Evolutionary conservation across 345 rosid species (phyloP), one percentile per base, ranked within the genome.

Genomic region (Eutrema heterophyllum): DNA sequence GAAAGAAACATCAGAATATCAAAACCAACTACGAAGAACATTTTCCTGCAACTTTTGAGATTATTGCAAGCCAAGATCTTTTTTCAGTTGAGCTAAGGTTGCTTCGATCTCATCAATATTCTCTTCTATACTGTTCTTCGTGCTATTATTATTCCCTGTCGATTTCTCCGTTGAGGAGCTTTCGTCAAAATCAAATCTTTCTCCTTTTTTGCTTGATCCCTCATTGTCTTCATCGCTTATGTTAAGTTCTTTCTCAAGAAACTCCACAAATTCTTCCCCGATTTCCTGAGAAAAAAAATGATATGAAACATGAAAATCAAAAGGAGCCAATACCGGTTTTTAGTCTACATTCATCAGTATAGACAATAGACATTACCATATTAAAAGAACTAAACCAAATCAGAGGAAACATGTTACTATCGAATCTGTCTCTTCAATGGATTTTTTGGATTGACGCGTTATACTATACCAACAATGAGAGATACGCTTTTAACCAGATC

Each of bases 231-330:
- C 36, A 7, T 89, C 97, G 5, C 83, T 75, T 72, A 91, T 85
- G 80, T 85, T 91, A 33, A 91, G 88, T 84, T 91, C 95, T 82
- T 91, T 88, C 84, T 89, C 94, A 38, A 88, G 89, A 73, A 91
- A 94, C 70, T 88, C 96, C 68, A 94, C 98, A 67, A 94, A 89
- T 50, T 91, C 98, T 84, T 94, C 97, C 46, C 97, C 96, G 6
- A 94, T 86, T 53, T 89, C 97, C 94, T 91, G 85, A 55, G 50
- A 61, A 0, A 12, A 44, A 10, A n/a, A 27, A 16, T 15, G 3
- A 64, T 2, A 54, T 36, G 44, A 45, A 63, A 69, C 53, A 70
- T 67, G 55, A 68, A 52, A 33, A 32, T 24, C 39, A 16, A 51
- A n/a, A 41, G 15, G 29, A 52, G 64, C n/a, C 46, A 40, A 60